Evolutionary conservation across 306 rosid species (phyloP).

Genomic region (Inga oerstediana): DNA sequence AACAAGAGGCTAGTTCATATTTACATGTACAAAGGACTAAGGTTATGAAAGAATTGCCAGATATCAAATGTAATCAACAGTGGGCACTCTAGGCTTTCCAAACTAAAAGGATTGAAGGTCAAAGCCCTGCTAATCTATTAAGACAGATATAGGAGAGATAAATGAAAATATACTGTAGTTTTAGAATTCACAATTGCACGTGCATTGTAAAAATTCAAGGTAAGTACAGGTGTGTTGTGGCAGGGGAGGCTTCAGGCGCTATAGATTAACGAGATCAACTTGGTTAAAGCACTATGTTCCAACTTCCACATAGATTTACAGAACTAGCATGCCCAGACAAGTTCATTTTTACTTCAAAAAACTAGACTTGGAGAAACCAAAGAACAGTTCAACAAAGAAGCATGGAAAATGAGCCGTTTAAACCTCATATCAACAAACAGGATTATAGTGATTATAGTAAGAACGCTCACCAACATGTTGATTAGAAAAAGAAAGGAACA

Average conservation of each 20-base stretch:
- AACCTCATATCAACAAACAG: not conserved
- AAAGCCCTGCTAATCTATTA: not conserved
- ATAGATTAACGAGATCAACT: not conserved
- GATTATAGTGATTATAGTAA: not conserved
- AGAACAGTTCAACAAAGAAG: not conserved
- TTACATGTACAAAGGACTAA: not conserved
- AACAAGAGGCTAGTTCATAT: not conserved
- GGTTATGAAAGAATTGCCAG: not conserved
- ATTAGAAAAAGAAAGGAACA: not conserved
- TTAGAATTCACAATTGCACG: not conserved
- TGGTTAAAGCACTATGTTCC: not conserved
- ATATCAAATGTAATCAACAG: not conserved
- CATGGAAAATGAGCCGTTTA: conserved; percentile 4
- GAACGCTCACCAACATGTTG: conserved; percentile 3
- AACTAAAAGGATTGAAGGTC: not conserved
- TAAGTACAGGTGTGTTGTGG: not conserved
- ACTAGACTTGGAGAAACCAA: not conserved
- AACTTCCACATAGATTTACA: not conserved
- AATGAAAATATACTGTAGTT: not conserved
- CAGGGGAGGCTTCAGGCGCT: not conserved
- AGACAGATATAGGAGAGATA: not conserved
- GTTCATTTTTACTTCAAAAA: not conserved
- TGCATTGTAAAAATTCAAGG: not conserved
- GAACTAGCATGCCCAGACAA: not conserved
- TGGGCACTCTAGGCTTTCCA: not conserved